Conservation (phyloP, 1,139 yeast genomes). For the Saccharomycopsis phalli region DNA sequence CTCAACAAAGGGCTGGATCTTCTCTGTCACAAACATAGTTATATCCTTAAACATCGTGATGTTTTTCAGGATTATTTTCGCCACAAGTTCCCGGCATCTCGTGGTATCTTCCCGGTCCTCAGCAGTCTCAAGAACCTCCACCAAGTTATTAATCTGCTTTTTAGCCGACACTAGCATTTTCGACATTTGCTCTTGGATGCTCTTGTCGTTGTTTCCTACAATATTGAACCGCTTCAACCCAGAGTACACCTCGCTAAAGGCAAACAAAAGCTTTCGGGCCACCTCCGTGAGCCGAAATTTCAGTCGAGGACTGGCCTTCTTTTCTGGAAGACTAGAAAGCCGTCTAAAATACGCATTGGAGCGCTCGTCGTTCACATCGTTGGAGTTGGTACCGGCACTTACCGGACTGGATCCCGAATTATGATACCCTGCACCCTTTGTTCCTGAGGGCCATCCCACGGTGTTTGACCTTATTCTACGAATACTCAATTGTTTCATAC, state of each 20-base stretch:
- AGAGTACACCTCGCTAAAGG: conserved; percentile 41
- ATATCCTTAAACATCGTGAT: conserved; percentile 31
- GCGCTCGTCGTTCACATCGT: conserved; percentile 8
- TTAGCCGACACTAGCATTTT: conserved; percentile 36
- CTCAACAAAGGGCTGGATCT: conserved; percentile 31
- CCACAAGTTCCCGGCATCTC: conserved; percentile 2
- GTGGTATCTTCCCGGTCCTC: conserved; percentile 25
- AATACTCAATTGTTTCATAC: too few species aligned
- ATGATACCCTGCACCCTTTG: neutral
- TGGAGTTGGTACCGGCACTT: neutral
- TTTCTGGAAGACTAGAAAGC: conserved; percentile 16
- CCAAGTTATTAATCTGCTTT: conserved; percentile 36
- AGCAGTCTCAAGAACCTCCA: conserved; percentile 36
- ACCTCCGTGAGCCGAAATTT: conserved; percentile 29
- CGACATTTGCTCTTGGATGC: conserved; percentile 37
- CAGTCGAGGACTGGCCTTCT: conserved; percentile 9
- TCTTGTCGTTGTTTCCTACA: conserved; percentile 35
- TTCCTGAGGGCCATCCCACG: conserved; percentile 9
- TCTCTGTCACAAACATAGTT: conserved; percentile 33
- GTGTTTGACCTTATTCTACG: conserved; percentile 12
- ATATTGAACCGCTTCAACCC: conserved; percentile 40
- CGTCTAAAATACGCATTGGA: conserved; percentile 19
- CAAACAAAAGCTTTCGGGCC: conserved; percentile 37
- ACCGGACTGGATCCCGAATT: neutral
- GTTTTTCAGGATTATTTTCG: conserved; percentile 8